A percentile compares a stretch with the other conserved stretches of the same genome.
Evolutionary conservation across 345 rosid species (phyloP).

Genomic region (Gynandropsis gynandra): DNA sequence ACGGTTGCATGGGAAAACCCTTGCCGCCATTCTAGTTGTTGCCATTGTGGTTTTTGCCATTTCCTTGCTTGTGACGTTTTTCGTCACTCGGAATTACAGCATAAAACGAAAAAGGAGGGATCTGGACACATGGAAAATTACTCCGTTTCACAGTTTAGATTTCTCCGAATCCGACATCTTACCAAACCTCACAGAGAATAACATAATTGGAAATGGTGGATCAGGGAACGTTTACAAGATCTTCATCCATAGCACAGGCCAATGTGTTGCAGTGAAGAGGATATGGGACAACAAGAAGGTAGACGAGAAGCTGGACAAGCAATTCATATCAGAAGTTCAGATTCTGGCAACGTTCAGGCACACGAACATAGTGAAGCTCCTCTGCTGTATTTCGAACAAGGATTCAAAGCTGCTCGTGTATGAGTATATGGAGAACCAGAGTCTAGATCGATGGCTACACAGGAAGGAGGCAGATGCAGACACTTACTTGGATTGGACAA

Average conservation of each 20-base stretch:
- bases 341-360: conserved; percentile 71
- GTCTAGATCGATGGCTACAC: conserved; percentile 86
- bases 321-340: conserved; percentile 71
- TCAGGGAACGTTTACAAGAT: conserved; percentile 80
- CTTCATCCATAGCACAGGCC: conserved; percentile 29
- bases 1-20: conserved; percentile 36
- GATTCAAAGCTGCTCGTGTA: conserved; percentile 87
- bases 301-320: conserved; percentile 57
- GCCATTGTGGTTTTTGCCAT: conserved; percentile 29
- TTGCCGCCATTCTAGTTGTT: conserved; percentile 40
- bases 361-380: conserved; percentile 67
- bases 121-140: conserved; percentile 71
- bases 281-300: conserved; percentile 51
- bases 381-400: conserved; percentile 80
- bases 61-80: conserved; percentile 28
- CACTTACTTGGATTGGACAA: conserved; percentile 48
- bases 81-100: conserved; percentile 37
- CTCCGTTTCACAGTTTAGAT: conserved; percentile 63
- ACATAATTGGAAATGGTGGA: conserved; percentile 84
- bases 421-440: conserved; percentile 80
- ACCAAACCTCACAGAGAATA: conserved; percentile 53
- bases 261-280: conserved; percentile 79
- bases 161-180: conserved; percentile 57
- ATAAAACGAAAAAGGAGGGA: conserved; percentile 31
- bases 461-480: conserved; percentile 33